Base-by-base conservation (phyloP, 768 basidiomycete species). In the Psilocybe tampanensis region DNA sequence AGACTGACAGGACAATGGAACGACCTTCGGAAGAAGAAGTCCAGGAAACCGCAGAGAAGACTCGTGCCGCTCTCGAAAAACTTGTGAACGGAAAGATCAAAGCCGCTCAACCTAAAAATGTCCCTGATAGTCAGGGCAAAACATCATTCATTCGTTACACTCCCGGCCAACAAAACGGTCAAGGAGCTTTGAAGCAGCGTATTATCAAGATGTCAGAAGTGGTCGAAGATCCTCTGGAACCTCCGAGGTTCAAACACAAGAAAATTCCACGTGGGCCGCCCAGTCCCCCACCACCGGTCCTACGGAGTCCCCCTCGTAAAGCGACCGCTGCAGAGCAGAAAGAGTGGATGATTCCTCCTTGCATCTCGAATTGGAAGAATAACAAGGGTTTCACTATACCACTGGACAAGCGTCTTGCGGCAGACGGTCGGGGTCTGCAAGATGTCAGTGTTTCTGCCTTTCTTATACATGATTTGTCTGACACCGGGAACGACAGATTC, bases 361-460 rank as follows among this genome's bases (percentile, higher is more conserved):
- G 96, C 72, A 98, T 99, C 58, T 96, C 94, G 23, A 99, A 99
- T 75, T 99, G 97, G 97, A 99, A 99, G 79, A 99, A 99, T 80
- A 98, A 98, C 86, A 99, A 98, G 76, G 97, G 97, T 83, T 99
- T 95, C 72, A 98, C 97, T 1, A 98, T 98, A 66, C 96, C 97
- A 34, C 81, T 98, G 32, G 97, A 98, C 70, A 98, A 99, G 76
- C 92, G 96, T 61, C 78, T 99, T 52, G 97, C 97, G 36, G 96
- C 97, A 3, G 97, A 98, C 72, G 96, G 96, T n/a, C 84, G 96
- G 64, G 97, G 97, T 56, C 80, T 99, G 32, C 97, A 99, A 73
- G 97, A 99, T 70, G 96, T 97, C 61, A 71, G 92, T 19, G 13
- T 56, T 32, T 56, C 8, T 47, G 13, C 32, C 22, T 23, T 48